A percentile compares a stretch with the other conserved stretches of the same genome.
These are phyloP conservation scores for Dissophora ornata DNA, from an alignment of 192 early-diverging fungal species.

Conservation along the genomic window DNA sequence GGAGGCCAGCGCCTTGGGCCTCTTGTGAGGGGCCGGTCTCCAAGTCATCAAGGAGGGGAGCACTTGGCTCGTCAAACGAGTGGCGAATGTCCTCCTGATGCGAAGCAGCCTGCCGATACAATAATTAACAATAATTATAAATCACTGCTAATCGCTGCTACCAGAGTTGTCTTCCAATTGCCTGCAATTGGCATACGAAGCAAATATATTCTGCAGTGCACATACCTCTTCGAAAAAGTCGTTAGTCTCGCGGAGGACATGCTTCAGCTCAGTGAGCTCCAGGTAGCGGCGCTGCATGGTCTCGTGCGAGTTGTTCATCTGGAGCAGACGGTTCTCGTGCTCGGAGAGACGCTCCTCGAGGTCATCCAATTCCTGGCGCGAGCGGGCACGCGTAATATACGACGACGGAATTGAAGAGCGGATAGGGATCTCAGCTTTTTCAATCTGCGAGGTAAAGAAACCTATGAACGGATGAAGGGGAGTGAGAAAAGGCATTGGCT, in stretches of 20 bases:
- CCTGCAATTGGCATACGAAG: conserved; percentile 1
- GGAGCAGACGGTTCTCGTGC: conserved; percentile 84
- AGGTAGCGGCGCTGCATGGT: conserved; percentile 90
- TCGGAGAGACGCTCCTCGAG: conserved; percentile 86
- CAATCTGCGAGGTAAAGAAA: conserved; percentile 86
- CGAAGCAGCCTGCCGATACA: conserved; percentile 50
- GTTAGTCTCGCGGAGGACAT: conserved; percentile 92
- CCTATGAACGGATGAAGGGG: conserved; percentile 58
- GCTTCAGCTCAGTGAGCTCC: conserved; percentile 91
- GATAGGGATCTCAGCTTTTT: conserved; percentile 81
- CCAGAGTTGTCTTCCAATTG: not conserved
- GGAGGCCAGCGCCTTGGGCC: conserved; percentile 56
- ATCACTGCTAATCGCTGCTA: not conserved
- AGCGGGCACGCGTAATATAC: conserved; percentile 71
- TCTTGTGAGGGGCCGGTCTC: conserved; percentile 58
- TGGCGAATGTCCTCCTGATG: conserved; percentile 60
- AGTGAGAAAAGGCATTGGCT: too few relatives aligned
- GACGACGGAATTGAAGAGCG: conserved; percentile 59
- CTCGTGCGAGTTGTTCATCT: conserved; percentile 93
- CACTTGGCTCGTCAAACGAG: conserved; percentile 66
- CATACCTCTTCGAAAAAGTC: conserved; percentile 84
- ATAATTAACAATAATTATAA: not conserved
- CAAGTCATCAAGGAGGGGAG: conserved; percentile 74
- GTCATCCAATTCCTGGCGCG: conserved; percentile 95
- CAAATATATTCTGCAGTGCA: too few relatives aligned